A percentile compares a stretch with the other conserved stretches of the same genome.
Conservation (phyloP, 169 alveolate species). For the Plasmodium sp. region DNA sequence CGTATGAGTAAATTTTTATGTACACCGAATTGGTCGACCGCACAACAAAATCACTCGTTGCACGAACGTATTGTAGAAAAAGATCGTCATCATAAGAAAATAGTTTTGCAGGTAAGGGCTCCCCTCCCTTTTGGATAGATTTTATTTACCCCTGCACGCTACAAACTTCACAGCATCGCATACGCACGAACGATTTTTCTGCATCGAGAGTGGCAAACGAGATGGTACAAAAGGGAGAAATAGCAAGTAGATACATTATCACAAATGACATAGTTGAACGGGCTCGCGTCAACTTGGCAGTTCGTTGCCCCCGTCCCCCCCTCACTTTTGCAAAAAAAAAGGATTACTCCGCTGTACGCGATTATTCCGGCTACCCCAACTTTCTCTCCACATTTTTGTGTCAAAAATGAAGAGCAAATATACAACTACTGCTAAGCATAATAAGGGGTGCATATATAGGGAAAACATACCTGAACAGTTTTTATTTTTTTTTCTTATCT, state of each 20-base stretch:
- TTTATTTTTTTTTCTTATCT: conserved; percentile 19
- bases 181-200: not conserved
- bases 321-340: not conserved
- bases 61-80: not conserved
- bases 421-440: not conserved
- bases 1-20: not conserved
- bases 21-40: not conserved
- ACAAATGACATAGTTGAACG: not conserved
- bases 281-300: not conserved
- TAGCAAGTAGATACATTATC: not conserved
- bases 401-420: conserved; percentile 33
- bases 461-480: conserved; percentile 35
- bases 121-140: not conserved
- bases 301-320: not conserved
- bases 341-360: not conserved
- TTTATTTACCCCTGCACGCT: not conserved
- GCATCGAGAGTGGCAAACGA: not conserved
- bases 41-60: not conserved
- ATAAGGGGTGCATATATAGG: not conserved
- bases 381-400: not conserved
- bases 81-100: not conserved
- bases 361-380: not conserved
- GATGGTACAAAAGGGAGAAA: not conserved
- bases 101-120: not conserved
- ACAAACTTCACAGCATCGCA: not conserved